Conservation (phyloP, 495 filamentous ascomycete species). For the Annulohypoxylon maeteangense region DNA sequence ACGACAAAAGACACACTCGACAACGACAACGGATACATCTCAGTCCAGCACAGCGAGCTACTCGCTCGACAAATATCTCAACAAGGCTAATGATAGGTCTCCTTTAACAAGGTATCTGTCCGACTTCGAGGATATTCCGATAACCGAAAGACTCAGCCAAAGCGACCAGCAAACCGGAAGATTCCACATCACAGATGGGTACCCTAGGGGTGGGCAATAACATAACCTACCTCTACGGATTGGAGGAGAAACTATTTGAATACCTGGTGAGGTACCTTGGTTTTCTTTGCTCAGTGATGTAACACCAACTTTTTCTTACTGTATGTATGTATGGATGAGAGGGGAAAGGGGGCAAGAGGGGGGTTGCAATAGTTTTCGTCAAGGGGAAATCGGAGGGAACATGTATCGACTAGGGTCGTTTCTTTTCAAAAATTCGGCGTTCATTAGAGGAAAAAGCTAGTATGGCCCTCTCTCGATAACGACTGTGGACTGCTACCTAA, state of each 20-base stretch:
- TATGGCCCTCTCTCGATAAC: not conserved
- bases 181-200: not conserved
- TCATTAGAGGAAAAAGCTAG: not conserved
- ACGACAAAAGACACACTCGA: not conserved
- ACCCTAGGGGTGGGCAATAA: not conserved
- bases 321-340: not conserved
- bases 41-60: not conserved
- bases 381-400: not conserved
- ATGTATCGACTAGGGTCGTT: not conserved
- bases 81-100: not conserved
- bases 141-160: constrained; percentile 25
- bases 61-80: not conserved
- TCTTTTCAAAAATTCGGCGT: not conserved
- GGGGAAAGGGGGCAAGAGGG: not conserved
- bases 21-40: not conserved
- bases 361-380: not conserved
- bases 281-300: not conserved
- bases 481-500: not conserved
- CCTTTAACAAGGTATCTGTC: constrained; percentile 20
- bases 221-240: not conserved
- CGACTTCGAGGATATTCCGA: constrained; percentile 20
- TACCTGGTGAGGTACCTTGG: not conserved
- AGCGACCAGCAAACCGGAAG: not conserved
- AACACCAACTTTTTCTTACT: not conserved
- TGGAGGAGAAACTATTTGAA: not conserved